A percentile compares a stretch with the other conserved stretches of the same genome.
Evolutionary conservation across 164 flowering plant species (phyloP).

Genomic region (Dillenia turbinata): DNA sequence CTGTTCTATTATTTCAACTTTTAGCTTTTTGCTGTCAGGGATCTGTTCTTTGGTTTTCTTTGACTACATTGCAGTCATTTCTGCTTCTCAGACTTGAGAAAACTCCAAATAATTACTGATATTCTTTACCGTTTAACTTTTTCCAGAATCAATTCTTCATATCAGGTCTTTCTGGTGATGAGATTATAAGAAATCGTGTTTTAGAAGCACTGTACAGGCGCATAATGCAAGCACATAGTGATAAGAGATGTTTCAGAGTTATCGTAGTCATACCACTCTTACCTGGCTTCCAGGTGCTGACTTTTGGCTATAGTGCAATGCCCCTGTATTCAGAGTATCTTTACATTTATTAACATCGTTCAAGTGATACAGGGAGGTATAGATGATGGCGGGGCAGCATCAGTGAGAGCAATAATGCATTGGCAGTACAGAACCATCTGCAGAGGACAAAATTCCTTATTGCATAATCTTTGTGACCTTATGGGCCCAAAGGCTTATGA

Average conservation of each 20-base stretch:
- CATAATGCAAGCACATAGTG: conserved; percentile 77
- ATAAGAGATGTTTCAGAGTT: conserved; percentile 77
- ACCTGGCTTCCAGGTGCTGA: conserved; percentile 94
- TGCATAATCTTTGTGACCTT: conserved; percentile 74
- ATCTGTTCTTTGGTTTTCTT: no score
- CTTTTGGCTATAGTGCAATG: background rate
- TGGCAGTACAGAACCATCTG: conserved; percentile 98
- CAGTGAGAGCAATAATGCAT: conserved; percentile 98
- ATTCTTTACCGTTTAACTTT: conserved; percentile 13
- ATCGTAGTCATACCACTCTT: conserved; percentile 90
- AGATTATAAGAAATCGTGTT: conserved; percentile 78
- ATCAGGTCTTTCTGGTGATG: conserved; percentile 96
- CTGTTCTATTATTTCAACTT: no score
- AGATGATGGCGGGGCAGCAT: conserved; percentile 97
- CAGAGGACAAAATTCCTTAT: conserved; percentile 76
- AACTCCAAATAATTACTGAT: background rate
- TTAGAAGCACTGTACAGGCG: conserved; percentile 80
- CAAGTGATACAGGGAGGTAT: conserved; percentile 68
- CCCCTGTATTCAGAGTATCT: no score
- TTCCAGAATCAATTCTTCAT: conserved; percentile 97
- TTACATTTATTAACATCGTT: no score
- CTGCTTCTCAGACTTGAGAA: background rate
- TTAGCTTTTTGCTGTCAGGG: no score
- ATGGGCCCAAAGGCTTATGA: conserved; percentile 81
- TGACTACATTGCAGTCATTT: background rate